Evolutionary conservation across 2,329 filamentous ascomycete species (phyloP).

Genomic region (Ceratocystis destructans): DNA sequence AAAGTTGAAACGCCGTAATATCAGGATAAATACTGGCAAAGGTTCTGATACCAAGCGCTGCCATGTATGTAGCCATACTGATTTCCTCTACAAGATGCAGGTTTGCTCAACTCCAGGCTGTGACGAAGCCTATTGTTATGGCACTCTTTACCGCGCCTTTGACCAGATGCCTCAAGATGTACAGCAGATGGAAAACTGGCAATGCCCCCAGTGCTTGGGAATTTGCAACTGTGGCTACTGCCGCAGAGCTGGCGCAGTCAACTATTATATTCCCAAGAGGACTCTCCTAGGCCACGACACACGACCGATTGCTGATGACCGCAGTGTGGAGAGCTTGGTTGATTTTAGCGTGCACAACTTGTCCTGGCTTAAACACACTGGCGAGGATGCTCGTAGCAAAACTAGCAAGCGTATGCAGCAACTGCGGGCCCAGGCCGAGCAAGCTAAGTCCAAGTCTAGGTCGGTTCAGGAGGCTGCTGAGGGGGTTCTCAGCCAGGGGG

Average conservation of each 20-base stretch:
- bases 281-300: conserved; percentile 87
- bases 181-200: conserved; percentile 71
- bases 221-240: conserved; percentile 82
- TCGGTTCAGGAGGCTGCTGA: conserved; percentile 29
- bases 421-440: conserved; percentile 42
- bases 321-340: conserved; percentile 79
- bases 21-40: not conserved
- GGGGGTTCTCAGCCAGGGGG: conserved; percentile 20
- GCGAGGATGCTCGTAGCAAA: conserved; percentile 44
- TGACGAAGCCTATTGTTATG: conserved; percentile 72
- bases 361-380: conserved; percentile 55
- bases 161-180: conserved; percentile 75
- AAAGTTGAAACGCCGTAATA: conserved; percentile 26
- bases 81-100: conserved; percentile 74
- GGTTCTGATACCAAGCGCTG: conserved; percentile 50
- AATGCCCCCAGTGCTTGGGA: conserved; percentile 71
- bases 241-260: conserved; percentile 49
- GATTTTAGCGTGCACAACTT: conserved; percentile 86
- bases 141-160: conserved; percentile 81
- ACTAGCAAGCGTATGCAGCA: conserved; percentile 44
- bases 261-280: conserved; percentile 72
- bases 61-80: conserved; percentile 70
- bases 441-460: conserved; percentile 34
- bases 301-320: conserved; percentile 72
- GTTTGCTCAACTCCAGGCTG: conserved; percentile 60